Conservation (phyloP, 768 basidiomycete genomes). For the Hydnomerulius pinastri region DNA sequence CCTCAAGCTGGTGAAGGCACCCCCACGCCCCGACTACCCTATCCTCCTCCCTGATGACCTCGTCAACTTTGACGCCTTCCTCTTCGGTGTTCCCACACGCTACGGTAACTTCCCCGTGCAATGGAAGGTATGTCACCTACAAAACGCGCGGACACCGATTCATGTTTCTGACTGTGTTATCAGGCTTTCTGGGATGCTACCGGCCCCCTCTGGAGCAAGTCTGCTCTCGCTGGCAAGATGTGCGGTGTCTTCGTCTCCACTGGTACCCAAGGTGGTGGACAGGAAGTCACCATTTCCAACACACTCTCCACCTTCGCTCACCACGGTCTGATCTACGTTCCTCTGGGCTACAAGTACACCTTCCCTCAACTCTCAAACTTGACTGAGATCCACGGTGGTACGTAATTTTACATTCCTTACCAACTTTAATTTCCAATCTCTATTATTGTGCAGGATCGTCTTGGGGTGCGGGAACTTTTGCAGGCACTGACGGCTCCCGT, state of each 20-base stretch:
- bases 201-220: slow-evolving; percentile 45
- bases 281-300: slow-evolving; percentile 40
- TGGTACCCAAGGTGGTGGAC: slow-evolving; percentile 51
- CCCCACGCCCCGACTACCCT: slow-evolving; percentile 65
- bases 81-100: slow-evolving; percentile 46
- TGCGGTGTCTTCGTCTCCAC: slow-evolving; percentile 48
- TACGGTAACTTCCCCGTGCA: slow-evolving; percentile 50
- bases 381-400: slow-evolving; percentile 49
- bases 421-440: neutral
- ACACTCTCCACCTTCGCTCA: slow-evolving; percentile 51
- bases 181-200: slow-evolving; percentile 52
- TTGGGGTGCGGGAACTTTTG: slow-evolving; percentile 79
- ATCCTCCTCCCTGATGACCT: slow-evolving; percentile 14
- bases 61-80: slow-evolving; percentile 36
- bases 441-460: slow-evolving; percentile 56
- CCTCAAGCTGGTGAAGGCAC: slow-evolving; percentile 67
- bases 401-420: slow-evolving; percentile 13
- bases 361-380: slow-evolving; percentile 42
- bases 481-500: slow-evolving; percentile 56
- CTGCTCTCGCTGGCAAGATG: slow-evolving; percentile 48
- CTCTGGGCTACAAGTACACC: slow-evolving; percentile 50
- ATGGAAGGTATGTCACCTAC: slow-evolving; percentile 51
- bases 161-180: slow-evolving; percentile 23
- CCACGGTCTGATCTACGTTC: slow-evolving; percentile 56
- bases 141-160: neutral